A percentile compares a stretch with the other conserved stretches of the same genome.
Evolutionary conservation across 176 grass and related monocot species (phyloP).

Genomic region (Oryza longistaminata): DNA sequence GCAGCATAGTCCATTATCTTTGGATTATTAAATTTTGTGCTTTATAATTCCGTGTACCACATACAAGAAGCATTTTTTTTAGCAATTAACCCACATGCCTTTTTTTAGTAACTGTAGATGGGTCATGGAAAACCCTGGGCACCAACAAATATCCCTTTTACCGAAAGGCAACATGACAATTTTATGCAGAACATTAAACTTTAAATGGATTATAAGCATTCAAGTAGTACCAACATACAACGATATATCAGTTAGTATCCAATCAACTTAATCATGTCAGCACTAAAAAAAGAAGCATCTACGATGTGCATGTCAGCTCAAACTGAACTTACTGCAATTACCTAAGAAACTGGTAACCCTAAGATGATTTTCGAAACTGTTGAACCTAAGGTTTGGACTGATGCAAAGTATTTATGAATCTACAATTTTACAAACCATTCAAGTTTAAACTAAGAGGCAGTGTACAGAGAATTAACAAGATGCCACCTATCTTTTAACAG

Average conservation of each 20-base stretch:
- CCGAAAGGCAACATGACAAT: not conserved
- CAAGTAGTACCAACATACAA: not conserved
- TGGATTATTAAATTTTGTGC: not conserved
- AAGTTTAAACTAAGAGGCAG: not conserved
- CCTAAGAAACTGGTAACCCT: not conserved
- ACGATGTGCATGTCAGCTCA: conserved; percentile 1
- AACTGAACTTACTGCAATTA: not conserved
- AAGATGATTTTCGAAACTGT: conserved; percentile 2
- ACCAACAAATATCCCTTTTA: not conserved
- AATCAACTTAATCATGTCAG: not conserved
- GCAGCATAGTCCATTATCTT: not conserved
- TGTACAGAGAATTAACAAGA: conserved; percentile 2
- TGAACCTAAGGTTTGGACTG: not conserved
- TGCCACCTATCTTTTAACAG: conserved; percentile 5
- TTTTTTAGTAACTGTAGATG: not conserved
- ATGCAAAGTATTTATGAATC: conserved; percentile 2
- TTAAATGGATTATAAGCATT: not conserved
- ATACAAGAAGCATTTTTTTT: too few species aligned
- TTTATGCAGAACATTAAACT: not conserved
- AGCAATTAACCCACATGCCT: too few species aligned
- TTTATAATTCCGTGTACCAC: not conserved
- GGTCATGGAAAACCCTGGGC: not conserved
- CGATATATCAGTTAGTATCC: not conserved
- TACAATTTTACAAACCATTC: conserved; percentile 19
- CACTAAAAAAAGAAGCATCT: not conserved